Percentiles rank a stretch among this genome's conserved stretches.
Evolutionary conservation across 139 green algal genomes (phyloP).

Genomic region (Deuterostichococcus epilithicus): DNA sequence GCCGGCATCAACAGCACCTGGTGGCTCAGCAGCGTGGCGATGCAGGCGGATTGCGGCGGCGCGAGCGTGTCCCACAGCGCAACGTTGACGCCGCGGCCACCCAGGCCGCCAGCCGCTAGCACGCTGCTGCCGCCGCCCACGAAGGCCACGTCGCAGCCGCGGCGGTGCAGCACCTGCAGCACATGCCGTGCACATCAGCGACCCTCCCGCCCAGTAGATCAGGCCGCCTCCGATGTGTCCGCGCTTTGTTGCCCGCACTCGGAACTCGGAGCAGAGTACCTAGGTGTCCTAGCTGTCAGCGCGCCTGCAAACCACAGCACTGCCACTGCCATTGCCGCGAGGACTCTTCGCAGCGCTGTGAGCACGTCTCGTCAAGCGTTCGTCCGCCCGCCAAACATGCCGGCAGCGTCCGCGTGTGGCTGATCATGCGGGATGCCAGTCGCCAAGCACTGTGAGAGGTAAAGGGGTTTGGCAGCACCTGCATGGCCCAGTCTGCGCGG

Average conservation of each 20-base stretch:
- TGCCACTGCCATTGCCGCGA: too few species aligned
- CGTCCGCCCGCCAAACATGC: too few species aligned
- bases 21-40: slow-evolving; percentile 40
- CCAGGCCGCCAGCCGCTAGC: slow-evolving; percentile 50
- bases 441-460: neutral
- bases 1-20: too few species aligned
- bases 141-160: slow-evolving; percentile 49
- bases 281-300: too few species aligned
- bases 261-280: too few species aligned
- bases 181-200: neutral
- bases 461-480: slow-evolving; percentile 30
- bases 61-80: slow-evolving; percentile 63
- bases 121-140: slow-evolving; percentile 66
- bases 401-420: too few species aligned
- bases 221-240: neutral
- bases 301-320: too few species aligned
- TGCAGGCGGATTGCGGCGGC: slow-evolving; percentile 22
- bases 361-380: too few species aligned
- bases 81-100: slow-evolving; percentile 47
- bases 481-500: slow-evolving; percentile 74
- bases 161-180: slow-evolving; percentile 41
- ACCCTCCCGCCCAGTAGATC: neutral
- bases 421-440: too few species aligned
- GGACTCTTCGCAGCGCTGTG: too few species aligned
- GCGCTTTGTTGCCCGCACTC: neutral